These are phyloP conservation scores for Mariannaea sp. DNA, from an alignment of 2,329 filamentous ascomycete species.

Conservation along the genomic window DNA sequence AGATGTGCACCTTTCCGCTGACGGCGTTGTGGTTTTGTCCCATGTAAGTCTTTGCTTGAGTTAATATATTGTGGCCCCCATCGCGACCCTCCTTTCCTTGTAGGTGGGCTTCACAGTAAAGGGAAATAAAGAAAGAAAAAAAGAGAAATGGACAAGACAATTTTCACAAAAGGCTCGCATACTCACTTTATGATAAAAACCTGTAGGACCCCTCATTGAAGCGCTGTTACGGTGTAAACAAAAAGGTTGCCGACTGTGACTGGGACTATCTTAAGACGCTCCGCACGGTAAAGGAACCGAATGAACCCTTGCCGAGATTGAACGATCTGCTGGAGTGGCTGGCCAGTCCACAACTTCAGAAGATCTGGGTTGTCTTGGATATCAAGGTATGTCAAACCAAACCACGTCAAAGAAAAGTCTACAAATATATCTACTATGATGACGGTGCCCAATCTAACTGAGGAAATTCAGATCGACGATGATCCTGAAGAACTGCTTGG, in stretches of 20 bases:
- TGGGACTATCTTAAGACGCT: conserved; percentile 75
- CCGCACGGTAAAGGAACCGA: conserved; percentile 68
- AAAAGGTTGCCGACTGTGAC: conserved; percentile 74
- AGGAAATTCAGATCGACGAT: conserved; percentile 65
- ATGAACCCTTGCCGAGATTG: conserved; percentile 74
- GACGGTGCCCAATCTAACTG: not conserved
- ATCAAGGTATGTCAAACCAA: conserved; percentile 69
- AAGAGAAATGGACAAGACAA: no score
- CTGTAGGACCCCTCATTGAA: conserved; percentile 73
- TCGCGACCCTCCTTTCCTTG: not conserved
- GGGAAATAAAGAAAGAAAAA: no score
- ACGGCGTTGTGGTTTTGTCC: conserved; percentile 83
- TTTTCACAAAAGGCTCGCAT: no score
- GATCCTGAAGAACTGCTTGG: conserved; percentile 72
- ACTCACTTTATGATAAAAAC: not conserved
- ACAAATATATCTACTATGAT: not conserved
- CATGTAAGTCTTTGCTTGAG: no score
- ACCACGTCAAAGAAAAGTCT: no score
- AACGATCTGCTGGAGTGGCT: conserved; percentile 76
- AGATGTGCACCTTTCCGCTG: conserved; percentile 81
- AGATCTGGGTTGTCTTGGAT: conserved; percentile 83
- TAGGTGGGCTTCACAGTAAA: no score
- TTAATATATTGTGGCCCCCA: no score
- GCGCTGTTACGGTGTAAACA: conserved; percentile 78
- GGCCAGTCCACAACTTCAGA: conserved; percentile 63